A percentile compares a stretch with the other conserved stretches of the same genome.
Conservation (phyloP, 2,329 filamentous ascomycete species). For the Diaporthe amygdali region DNA sequence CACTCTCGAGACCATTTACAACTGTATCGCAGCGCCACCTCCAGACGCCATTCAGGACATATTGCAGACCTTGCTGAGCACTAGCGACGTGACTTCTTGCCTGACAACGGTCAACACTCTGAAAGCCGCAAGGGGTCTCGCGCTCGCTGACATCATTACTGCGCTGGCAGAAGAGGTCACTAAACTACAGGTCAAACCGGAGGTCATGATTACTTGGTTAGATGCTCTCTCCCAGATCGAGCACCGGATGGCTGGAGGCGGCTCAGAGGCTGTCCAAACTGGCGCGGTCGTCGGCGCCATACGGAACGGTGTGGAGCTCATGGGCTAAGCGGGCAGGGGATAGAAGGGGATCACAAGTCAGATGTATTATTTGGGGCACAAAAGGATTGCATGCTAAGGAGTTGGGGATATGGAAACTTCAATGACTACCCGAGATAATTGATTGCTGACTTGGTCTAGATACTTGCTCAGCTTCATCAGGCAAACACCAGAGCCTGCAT, state of each 20-base stretch:
- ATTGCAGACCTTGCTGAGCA: slow-evolving; percentile 80
- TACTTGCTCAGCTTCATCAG: not conserved
- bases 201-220: slow-evolving; percentile 90
- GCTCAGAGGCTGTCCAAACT: slow-evolving; percentile 87
- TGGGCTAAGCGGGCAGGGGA: slow-evolving; percentile 31
- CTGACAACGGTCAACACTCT: slow-evolving; percentile 86
- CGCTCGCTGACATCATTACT: slow-evolving; percentile 92
- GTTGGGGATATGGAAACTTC: slow-evolving; percentile 12
- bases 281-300: slow-evolving; percentile 91
- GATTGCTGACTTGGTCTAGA: not conserved
- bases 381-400: slow-evolving; percentile 16
- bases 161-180: slow-evolving; percentile 82
- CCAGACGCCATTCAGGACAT: slow-evolving; percentile 88
- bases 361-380: not conserved
- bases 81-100: slow-evolving; percentile 87
- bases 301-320: slow-evolving; percentile 81
- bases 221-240: slow-evolving; percentile 92
- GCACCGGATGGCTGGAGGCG: slow-evolving; percentile 86
- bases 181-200: slow-evolving; percentile 81
- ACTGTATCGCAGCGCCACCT: slow-evolving; percentile 94
- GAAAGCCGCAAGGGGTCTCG: slow-evolving; percentile 84
- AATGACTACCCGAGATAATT: slow-evolving; percentile 6
- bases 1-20: slow-evolving; percentile 95
- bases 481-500: not conserved
- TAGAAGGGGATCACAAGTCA: not conserved